Evolutionary conservation across 148 eudicot genomes (phyloP).

Genomic region (Vaccinium vitisidaea): DNA sequence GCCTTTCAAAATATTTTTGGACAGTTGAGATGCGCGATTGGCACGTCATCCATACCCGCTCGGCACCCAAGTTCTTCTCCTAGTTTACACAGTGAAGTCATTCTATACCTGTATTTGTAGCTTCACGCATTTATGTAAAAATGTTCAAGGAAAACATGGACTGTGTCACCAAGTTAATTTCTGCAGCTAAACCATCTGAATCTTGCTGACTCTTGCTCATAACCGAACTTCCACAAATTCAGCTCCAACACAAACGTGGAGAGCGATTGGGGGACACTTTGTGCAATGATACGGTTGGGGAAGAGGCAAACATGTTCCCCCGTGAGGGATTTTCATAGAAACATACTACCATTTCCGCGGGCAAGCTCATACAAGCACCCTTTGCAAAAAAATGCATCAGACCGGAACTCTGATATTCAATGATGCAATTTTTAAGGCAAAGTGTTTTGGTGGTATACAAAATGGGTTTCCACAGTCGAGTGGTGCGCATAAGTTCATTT

Average conservation of each 20-base stretch:
- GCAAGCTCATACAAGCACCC: background rate
- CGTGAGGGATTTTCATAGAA: background rate
- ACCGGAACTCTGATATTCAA: background rate
- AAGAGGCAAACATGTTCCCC: background rate
- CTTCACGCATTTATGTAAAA: background rate
- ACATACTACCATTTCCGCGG: background rate
- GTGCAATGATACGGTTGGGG: background rate
- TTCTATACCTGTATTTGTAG: background rate
- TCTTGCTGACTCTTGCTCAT: background rate
- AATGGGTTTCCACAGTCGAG: background rate
- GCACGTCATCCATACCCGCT: too few relatives aligned
- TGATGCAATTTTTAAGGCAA: background rate
- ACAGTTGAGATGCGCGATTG: too few relatives aligned
- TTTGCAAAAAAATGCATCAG: background rate
- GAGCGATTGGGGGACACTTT: background rate
- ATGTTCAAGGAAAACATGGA: background rate
- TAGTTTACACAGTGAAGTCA: background rate
- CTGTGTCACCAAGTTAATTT: background rate
- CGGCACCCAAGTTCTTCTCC: too few relatives aligned
- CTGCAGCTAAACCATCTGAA: background rate
- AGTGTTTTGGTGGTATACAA: background rate
- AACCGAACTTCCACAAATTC: background rate
- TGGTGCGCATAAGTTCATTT: background rate
- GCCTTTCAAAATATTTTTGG: too few relatives aligned
- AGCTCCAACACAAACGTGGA: background rate